phyloP scores from a whole-genome alignment of 352 stramenopile species.

The Globisporangium okanoganense region DNA sequence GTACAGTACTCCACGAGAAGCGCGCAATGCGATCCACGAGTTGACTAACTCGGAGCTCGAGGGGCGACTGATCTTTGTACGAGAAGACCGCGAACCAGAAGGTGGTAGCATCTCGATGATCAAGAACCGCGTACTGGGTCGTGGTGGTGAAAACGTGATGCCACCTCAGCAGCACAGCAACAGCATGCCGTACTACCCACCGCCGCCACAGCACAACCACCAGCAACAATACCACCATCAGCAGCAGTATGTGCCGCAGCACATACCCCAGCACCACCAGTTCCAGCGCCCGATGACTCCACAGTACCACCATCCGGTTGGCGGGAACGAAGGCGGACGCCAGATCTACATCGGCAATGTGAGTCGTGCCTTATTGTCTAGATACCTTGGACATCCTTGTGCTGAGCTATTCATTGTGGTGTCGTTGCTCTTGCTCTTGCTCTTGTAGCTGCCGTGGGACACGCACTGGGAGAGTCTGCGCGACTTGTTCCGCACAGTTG shows the following conservation, averaged over 20 bases:
- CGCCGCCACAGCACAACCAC: slow-evolving; percentile 7
- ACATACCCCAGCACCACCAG: slow-evolving; percentile 1
- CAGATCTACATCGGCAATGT: slow-evolving; percentile 82
- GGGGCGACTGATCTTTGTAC: slow-evolving; percentile 87
- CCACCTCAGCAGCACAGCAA: neutral
- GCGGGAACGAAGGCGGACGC: slow-evolving; percentile 23
- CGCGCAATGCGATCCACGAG: slow-evolving; percentile 80
- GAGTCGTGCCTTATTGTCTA: slow-evolving; percentile 14
- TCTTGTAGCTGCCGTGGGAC: slow-evolving; percentile 55
- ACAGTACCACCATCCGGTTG: slow-evolving; percentile 3
- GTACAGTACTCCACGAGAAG: slow-evolving; percentile 65
- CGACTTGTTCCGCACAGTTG: slow-evolving; percentile 57
- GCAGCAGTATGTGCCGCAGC: slow-evolving; percentile 1
- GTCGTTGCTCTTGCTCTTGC: too few relatives aligned
- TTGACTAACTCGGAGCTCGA: slow-evolving; percentile 93
- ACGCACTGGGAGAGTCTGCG: slow-evolving; percentile 71
- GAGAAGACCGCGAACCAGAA: slow-evolving; percentile 78
- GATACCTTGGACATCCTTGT: neutral
- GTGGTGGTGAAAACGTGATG: neutral
- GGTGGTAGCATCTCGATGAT: slow-evolving; percentile 71
- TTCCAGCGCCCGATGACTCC: neutral
- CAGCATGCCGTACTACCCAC: slow-evolving; percentile 4
- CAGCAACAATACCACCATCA: neutral
- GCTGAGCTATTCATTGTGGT: slow-evolving; percentile 25
- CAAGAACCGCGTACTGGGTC: slow-evolving; percentile 28